Conservation (phyloP, 139 green algal genomes). For the Chlamydomonas sp. region DNA sequence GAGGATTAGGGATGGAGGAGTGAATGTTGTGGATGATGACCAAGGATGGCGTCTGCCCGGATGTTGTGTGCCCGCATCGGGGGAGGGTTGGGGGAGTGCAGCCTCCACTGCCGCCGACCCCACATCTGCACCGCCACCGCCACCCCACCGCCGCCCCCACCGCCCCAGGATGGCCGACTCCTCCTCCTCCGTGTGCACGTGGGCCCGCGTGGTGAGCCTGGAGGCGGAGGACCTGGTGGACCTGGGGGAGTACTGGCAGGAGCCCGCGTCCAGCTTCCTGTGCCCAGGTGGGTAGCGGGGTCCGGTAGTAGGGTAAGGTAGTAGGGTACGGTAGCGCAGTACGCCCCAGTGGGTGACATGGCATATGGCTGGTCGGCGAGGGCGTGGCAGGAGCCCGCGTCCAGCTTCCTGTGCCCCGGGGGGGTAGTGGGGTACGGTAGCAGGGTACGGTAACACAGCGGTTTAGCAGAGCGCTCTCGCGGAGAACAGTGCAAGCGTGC, state of each 20-base stretch:
- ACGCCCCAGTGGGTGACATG: neutral
- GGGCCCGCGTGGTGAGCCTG: constrained; percentile 44
- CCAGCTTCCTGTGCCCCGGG: constrained; percentile 58
- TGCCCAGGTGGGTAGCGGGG: neutral
- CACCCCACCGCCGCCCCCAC: too few relatives aligned
- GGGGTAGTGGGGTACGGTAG: neutral
- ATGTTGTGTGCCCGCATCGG: too few relatives aligned
- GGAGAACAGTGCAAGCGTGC: too few relatives aligned
- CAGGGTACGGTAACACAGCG: neutral
- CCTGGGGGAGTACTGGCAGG: constrained; percentile 59
- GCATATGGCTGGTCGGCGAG: neutral
- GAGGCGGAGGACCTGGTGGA: constrained; percentile 42
- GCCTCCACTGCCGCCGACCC: too few relatives aligned
- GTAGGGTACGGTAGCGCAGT: neutral
- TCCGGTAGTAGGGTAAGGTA: neutral
- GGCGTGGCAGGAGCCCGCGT: constrained; percentile 54
- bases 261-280: constrained; percentile 66
- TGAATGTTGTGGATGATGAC: too few relatives aligned
- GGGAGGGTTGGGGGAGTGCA: too few relatives aligned
- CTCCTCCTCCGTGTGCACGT: constrained; percentile 41
- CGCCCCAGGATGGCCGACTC: too few relatives aligned
- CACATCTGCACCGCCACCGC: too few relatives aligned
- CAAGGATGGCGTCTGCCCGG: too few relatives aligned
- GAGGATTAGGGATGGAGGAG: too few relatives aligned
- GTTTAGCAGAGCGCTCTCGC: too few relatives aligned